A percentile compares a stretch with the other conserved stretches of the same genome.
Evolutionary conservation across 768 basidiomycete genomes (phyloP).

Genomic region (Lentinula boryana): DNA sequence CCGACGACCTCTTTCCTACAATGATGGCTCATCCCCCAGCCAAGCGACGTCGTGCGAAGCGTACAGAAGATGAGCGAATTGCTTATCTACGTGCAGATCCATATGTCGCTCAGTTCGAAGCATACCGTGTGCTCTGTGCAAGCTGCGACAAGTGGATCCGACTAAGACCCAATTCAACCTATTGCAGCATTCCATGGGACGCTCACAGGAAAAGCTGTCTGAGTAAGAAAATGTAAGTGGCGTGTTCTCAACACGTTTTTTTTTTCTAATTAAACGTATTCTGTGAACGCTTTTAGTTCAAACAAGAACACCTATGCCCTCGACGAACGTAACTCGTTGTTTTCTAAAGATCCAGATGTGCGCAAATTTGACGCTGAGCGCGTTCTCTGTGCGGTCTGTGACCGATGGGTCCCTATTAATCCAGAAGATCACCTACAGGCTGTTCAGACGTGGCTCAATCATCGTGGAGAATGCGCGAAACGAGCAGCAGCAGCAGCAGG

Average conservation of each 20-base stretch:
- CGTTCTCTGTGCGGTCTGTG: slow-evolving; percentile 63
- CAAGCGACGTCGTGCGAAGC: slow-evolving; percentile 69
- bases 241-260: background rate
- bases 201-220: slow-evolving; percentile 80
- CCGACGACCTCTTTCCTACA: slow-evolving; percentile 10
- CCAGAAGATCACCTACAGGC: slow-evolving; percentile 56
- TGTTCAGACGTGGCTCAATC: slow-evolving; percentile 60
- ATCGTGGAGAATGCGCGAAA: slow-evolving; percentile 52
- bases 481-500: slow-evolving; percentile 7
- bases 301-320: slow-evolving; percentile 52
- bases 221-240: slow-evolving; percentile 65
- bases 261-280: background rate
- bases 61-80: slow-evolving; percentile 74
- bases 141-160: slow-evolving; percentile 85
- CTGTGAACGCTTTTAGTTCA: slow-evolving; percentile 19
- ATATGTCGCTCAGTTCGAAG: slow-evolving; percentile 76
- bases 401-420: slow-evolving; percentile 58
- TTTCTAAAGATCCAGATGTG: slow-evolving; percentile 63
- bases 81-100: slow-evolving; percentile 65
- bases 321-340: slow-evolving; percentile 52
- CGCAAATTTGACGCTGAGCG: slow-evolving; percentile 73
- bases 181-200: slow-evolving; percentile 87
- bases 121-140: slow-evolving; percentile 74
- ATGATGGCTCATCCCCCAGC: slow-evolving; percentile 38
- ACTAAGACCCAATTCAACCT: slow-evolving; percentile 79